These are phyloP conservation scores for Lentinula edodes DNA, from an alignment of 768 basidiomycete genomes.

Conservation along the genomic window DNA sequence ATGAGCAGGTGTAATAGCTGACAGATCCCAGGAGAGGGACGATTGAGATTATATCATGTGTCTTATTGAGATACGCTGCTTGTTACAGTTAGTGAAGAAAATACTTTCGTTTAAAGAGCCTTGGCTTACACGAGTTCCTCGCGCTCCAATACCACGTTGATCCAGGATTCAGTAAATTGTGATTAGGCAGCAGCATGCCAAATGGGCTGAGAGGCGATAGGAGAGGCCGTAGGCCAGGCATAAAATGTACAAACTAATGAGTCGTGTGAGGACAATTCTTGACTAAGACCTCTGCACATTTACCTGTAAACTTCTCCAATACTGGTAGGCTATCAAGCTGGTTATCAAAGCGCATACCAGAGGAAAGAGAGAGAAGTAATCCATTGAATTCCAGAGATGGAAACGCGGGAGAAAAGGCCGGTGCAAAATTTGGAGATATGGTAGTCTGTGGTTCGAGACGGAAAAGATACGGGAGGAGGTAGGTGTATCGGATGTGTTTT, in stretches of 20 bases:
- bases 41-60: constrained; percentile 19
- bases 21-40: constrained; percentile 16
- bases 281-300: too few relatives aligned
- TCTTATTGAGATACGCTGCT: constrained; percentile 19
- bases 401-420: too few relatives aligned
- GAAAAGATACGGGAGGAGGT: too few relatives aligned
- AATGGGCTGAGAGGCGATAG: not conserved
- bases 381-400: too few relatives aligned
- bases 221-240: not conserved
- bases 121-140: not conserved
- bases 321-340: too few relatives aligned
- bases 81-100: not conserved
- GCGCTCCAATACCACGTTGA: not conserved
- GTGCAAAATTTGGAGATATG: too few relatives aligned
- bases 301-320: too few relatives aligned
- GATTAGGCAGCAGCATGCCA: not conserved
- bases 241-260: not conserved
- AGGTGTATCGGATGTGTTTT: too few relatives aligned
- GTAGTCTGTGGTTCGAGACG: too few relatives aligned
- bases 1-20: constrained; percentile 16
- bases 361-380: too few relatives aligned
- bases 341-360: too few relatives aligned
- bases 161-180: not conserved
- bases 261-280: too few relatives aligned
- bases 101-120: not conserved